Base-by-base conservation (phyloP, 495 filamentous ascomycete species). In the Staphylotrichum tortipilum region DNA sequence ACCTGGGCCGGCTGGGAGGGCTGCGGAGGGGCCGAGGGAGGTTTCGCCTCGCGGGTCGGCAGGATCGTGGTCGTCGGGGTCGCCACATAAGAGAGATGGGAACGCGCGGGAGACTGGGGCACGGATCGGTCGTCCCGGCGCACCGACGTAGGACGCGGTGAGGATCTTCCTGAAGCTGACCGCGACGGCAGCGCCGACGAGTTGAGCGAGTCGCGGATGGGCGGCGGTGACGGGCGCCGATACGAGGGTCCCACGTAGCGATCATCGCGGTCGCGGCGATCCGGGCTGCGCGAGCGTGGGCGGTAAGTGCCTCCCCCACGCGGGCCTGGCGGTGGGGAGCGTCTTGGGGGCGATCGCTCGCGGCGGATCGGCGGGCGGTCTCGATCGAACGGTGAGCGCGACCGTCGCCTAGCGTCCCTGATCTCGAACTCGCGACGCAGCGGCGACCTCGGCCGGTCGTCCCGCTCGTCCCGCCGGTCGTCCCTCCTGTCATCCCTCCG, bases 241-340 rank as follows among this genome's bases (percentile, higher is more conserved):
- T 60, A 65, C 3, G 66, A 54, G 3, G 67, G 53, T 14, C 58
- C 56, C 18, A 50, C 49, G 49, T 62, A 73, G 7, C 70, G 60
- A 47, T 76, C 73, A 28, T 72, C 68, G 40, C 69, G 57, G 19
- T 69, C 68, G 40, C 73, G 71, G 31, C 72, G 67, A 14, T 75
- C 70, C 7, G 64, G 61, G 21, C 57, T 69, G 14, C 71, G 66
- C 22, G 70, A 72, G 14, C 73, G 66, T 22, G 61, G 69, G 41
- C 71, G 63, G 34, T 73, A 73, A 1, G 65, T 63, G 30, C 48
- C 61, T 5, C 58, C 68, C 14, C 68, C 53, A 12, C 54, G 60
- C 0, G 52, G 54, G 1, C 50, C 54, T 10, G 60, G 55, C 15
- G 68, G 69, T 1, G 72, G 61, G 0, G 69, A 64, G 33, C 67